A percentile compares a stretch with the other conserved stretches of the same genome.
Conservation (phyloP, 495 filamentous ascomycete genomes). For the Penicillium manginii region DNA sequence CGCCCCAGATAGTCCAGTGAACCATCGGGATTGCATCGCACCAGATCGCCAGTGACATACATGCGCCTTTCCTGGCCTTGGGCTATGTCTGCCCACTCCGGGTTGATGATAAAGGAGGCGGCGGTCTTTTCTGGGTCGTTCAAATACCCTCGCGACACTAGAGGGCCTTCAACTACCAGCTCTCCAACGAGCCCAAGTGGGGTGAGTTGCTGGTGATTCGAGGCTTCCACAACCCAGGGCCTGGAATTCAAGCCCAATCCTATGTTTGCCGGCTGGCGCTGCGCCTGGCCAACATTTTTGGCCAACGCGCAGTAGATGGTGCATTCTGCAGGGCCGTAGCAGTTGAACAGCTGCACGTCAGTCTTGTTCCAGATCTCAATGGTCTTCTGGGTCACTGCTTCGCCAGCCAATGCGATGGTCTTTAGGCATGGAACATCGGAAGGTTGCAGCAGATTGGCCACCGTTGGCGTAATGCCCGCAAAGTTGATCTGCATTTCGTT, state of each 20-base stretch:
- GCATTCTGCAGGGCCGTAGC: conserved; percentile 55
- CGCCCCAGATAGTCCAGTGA: conserved; percentile 57
- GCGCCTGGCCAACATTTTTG: too few species aligned
- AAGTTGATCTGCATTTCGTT: conserved; percentile 45
- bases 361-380: too few species aligned
- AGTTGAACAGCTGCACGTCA: conserved; percentile 55
- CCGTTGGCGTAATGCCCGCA: conserved; percentile 44
- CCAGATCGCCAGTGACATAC: conserved; percentile 57
- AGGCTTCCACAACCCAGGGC: conserved; percentile 66
- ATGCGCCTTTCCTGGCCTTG: too few species aligned
- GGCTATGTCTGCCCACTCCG: too few species aligned
- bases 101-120: too few species aligned
- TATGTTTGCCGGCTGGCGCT: too few species aligned
- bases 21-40: conserved; percentile 57
- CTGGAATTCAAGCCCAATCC: too few species aligned
- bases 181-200: conserved; percentile 66
- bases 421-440: conserved; percentile 51
- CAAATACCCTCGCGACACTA: conserved; percentile 62
- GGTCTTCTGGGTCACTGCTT: conserved; percentile 53
- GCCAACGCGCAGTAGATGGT: too few species aligned
- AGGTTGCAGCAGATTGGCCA: conserved; percentile 52
- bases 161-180: conserved; percentile 64
- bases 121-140: conserved; percentile 58
- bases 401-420: conserved; percentile 55
- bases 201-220: conserved; percentile 58